phyloP scores from a whole-genome alignment of 768 basidiomycete genomes.

The Phanerodontia chrysosporium region DNA sequence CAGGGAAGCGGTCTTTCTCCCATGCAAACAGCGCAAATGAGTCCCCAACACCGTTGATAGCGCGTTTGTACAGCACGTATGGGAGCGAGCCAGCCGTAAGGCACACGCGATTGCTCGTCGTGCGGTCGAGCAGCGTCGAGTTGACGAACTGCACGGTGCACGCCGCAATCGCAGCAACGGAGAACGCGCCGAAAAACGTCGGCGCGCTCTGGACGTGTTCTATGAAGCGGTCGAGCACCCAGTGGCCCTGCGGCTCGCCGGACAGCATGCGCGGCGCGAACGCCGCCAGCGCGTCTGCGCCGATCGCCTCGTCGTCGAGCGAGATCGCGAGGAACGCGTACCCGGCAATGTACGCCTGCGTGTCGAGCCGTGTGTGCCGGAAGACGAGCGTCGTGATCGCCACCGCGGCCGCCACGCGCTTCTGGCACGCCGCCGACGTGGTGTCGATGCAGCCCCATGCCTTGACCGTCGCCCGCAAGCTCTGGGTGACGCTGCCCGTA shows the following conservation, averaged over 20 bases:
- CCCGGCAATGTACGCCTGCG: conserved; percentile 3
- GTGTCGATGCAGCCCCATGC: neutral
- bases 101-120: neutral
- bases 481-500: neutral
- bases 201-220: conserved; percentile 26
- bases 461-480: neutral
- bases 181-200: conserved; percentile 23
- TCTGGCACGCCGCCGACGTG: neutral
- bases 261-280: neutral
- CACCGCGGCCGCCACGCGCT: neutral
- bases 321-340: neutral
- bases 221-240: conserved; percentile 21
- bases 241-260: conserved; percentile 5
- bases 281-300: neutral
- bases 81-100: neutral
- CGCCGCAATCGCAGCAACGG: neutral
- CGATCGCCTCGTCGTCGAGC: conserved; percentile 1
- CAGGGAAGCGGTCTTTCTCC: neutral
- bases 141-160: neutral
- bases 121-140: neutral
- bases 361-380: conserved; percentile 1
- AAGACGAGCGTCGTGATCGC: neutral
- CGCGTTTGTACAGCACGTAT: conserved; percentile 1
- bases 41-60: neutral
- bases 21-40: neutral